Evolutionary conservation across 1,284 basidiomycete genomes (phyloP), one percentile per base, ranked within the genome.

Genomic region (Albatrellus sp.): DNA sequence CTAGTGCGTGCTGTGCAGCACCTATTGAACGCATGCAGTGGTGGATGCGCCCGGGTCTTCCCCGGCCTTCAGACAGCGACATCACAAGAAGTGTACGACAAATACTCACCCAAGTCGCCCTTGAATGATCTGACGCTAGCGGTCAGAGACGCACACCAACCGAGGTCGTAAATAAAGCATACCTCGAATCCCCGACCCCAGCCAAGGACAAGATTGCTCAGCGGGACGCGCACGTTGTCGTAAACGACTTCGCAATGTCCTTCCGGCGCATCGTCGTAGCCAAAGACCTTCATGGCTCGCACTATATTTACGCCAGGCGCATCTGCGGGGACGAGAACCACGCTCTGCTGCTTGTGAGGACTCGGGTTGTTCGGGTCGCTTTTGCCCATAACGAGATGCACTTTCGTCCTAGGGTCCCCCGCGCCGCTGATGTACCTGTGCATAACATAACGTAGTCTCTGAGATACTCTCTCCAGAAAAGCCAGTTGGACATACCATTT

Each of bases 11-110:
- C 49, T 85, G 80, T 1, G 93, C 96, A 19, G 77, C 75, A 36
- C 94, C 94, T 49, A 98, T 88, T 16, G 90, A 89, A 39, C 94
- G 81, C 94, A 98, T 98, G 70, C 92, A 96, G 63, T 98, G 94
- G 61, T 98, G 94, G 55, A 98, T 88, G 46, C 96, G 83, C 19
- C 94, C 94, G 46, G 94, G 94, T 39, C 87, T 86, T 48, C 44
- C 11, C 14, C 20, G 24, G 41, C 14, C 7, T 24, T 24, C 7
- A 24, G 38, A 30, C 16, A 2, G 34, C 9, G 13, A 10, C 8
- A 36, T 33, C 13, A 24, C 34, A 12, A 12, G 16, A 44, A n/a
- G 36, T 14, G 17, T 17, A 30, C 14, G 30, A 30, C 39, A 19
- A 17, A 17, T 3, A 60, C 72, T 48, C 58, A 87, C 86, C 93